Evolutionary conservation across 768 basidiomycete species (phyloP).

Genomic region (Xerocomellus intermedius): DNA sequence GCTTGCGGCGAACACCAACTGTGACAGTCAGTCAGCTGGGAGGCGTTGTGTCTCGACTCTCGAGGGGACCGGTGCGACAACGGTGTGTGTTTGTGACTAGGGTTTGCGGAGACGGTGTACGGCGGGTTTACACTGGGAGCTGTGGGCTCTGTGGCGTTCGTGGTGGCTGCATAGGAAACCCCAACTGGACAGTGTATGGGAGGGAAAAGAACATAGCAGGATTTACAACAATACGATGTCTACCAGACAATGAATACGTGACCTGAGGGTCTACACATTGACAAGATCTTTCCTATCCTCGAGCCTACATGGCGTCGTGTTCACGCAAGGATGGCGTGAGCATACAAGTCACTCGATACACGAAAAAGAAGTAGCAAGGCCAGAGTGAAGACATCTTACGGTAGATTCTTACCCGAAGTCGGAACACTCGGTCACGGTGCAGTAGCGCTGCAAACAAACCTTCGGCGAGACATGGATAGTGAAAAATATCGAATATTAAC

Average conservation of each 20-base stretch:
- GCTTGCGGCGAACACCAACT: slow-evolving; percentile 50
- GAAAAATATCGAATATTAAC: no score
- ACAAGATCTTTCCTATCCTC: not conserved
- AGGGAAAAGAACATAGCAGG: not conserved
- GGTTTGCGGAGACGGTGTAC: not conserved
- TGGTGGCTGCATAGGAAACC: not conserved
- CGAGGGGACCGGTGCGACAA: not conserved
- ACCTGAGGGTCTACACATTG: not conserved
- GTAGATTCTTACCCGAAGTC: no score
- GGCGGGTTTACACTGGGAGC: slow-evolving; percentile 23
- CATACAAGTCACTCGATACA: not conserved
- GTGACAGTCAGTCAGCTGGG: slow-evolving; percentile 34
- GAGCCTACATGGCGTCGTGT: no score
- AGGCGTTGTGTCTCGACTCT: slow-evolving; percentile 32
- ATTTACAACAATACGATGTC: not conserved
- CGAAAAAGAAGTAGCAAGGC: not conserved
- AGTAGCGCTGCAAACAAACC: not conserved
- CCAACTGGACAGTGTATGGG: not conserved
- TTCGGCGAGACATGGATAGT: no score
- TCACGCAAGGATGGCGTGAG: not conserved
- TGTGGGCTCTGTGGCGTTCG: slow-evolving; percentile 25
- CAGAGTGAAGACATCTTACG: not conserved
- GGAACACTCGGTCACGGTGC: no score
- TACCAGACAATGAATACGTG: not conserved
- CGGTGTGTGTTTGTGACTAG: slow-evolving; percentile 20